Evolutionary conservation across 345 rosid genomes (phyloP), one percentile per base, ranked within the genome.

Genomic region (Bruguiera gymnorhiza): DNA sequence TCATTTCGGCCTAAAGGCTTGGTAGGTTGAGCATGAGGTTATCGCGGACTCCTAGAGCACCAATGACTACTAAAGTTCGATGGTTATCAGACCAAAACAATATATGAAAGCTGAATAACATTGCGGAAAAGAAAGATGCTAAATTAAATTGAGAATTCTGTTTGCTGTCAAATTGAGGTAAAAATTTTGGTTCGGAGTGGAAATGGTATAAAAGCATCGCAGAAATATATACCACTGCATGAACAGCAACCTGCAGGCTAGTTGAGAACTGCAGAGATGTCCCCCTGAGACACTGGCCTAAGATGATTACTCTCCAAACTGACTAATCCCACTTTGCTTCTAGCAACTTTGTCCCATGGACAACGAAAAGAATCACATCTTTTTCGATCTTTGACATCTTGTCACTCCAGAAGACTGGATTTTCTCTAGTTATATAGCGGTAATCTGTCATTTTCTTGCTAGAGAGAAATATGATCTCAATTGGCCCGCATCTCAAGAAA

Each of bases 271-370:
- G 9, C 20, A 3, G 8, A 64, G 30, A 43, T 43, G 18, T 2
- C 48, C 15, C 26, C 27, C 61, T 70, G 55, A 7, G 83, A 82
- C 43, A 88, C 65, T 0, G 96, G 96, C 50, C 96, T 93, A 24
- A 92, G 86, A 74, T 73, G 84, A 78, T 89, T 95, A 8, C 93
- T 93, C 74, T 89, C 93, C 82, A 92, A 76, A 73, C 97, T 84
- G 50, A 85, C 96, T 76, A 89, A 51, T 92, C 97, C 77, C 93
- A 82, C 68, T 92, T 93, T 2, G 81, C 86, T 74, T 95, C 95
- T 53, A 90, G 71, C 97, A 97, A 92, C 79, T 83, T 87, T 0
- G 87, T 83, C 43, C 83, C 97, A 0, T 88, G 71, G 79, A 95
- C 96, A n/a, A 90, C 73, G 80, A 84, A 73, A 2, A 93, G 87